Evolutionary conservation across 176 grass and related monocot species (phyloP), one percentile per base, ranked within the genome.

Genomic region (Oryza rufipogon): DNA sequence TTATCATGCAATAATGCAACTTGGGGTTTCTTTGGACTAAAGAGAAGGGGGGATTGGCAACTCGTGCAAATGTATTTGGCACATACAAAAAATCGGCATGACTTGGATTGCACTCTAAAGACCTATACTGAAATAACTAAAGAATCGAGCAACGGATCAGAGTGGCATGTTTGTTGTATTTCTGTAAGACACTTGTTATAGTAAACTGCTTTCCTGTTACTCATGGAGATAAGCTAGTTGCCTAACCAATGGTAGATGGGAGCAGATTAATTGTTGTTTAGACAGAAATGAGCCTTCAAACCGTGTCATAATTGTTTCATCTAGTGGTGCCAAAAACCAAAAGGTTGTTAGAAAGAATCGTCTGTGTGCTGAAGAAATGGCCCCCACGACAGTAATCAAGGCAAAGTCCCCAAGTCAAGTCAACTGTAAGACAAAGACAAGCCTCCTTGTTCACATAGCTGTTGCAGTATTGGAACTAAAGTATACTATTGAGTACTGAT

Each of bases 371-470:
- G 46, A 71, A 47, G 51, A 61, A 28, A 64, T 71, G 26, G 75
- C 1, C 66, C 75, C 20, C 52, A 56, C 52, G 52, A 20, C 52
- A 56, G 52, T 33, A 10, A 58, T 6, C 61, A 80, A 77, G 51
- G 23, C 0, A 38, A 70, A 67, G 19, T 41, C 17, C 23, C 56
- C 42, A 74, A 49, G 19, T 16, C 70, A 34, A 7, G 81, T 84
- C 81, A 83, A 84, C 63, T 84, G 22, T 52, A 65, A 41, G 13
- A 83, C 26, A 66, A 66, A 80, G 46, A 70, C 1, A 70, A 70
- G 5, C 33, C 34, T 70, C 34, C 12, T 14, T 19, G 75, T 71
- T 64, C 75, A 70, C 15, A 45, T 22, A 1, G 7, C 32, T 17
- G 7, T 11, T 72, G 20, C 7, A 48, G 32, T 9, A 73, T 73